Evolutionary conservation across 139 green algal species (phyloP), one percentile per base, ranked within the genome.

Genomic region (Medakamo hakoo): DNA sequence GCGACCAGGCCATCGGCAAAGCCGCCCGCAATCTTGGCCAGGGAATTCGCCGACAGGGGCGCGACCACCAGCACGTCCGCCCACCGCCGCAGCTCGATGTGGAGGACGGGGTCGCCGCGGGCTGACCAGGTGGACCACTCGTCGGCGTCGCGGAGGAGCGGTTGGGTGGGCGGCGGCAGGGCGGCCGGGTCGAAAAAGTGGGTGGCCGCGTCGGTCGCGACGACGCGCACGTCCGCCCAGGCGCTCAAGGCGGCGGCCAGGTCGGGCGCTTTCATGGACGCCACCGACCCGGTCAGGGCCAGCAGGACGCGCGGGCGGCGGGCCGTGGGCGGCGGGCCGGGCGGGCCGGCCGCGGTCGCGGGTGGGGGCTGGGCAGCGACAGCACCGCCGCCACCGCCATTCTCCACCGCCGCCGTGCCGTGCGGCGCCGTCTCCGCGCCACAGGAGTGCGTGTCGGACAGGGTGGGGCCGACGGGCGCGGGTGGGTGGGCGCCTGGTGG

Each of bases 1-100:
- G 88, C 96, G 5, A 97, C 61, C 58, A 97, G 76, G 71, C 98
- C 97, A 75, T 98, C 92, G 40, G 80, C 90, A 58, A 97, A 30
- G 0, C 64, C 76, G 60, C 70, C 63, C 5, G 75, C 77, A 26
- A 83, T 25, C 71, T 98, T 98, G 55, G 90, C 92, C 24, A 98
- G 75, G 0, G 78, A 91, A 71, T 98, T 98, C 27, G 92, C 92
- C 1, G 82, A 94, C 25, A 96, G 74, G 0, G 92, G 92, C 0
- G 92, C 92, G 18, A 98, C 76, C 16, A 98, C 62, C n/a, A 95
- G 65, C 0, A 80, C 64, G 57, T 98, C 91, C 4, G 92, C 92
- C 91, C 89, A 92, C 22, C 76, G 71, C 1, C 87, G 75, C 58
- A 97, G 73, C 63, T 97, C 91, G 24, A 98, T 97, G 77, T 98